Evolutionary conservation across 257 asterid genomes (phyloP), one percentile per base, ranked within the genome.

Genomic region (Przewalskia tangutica): DNA sequence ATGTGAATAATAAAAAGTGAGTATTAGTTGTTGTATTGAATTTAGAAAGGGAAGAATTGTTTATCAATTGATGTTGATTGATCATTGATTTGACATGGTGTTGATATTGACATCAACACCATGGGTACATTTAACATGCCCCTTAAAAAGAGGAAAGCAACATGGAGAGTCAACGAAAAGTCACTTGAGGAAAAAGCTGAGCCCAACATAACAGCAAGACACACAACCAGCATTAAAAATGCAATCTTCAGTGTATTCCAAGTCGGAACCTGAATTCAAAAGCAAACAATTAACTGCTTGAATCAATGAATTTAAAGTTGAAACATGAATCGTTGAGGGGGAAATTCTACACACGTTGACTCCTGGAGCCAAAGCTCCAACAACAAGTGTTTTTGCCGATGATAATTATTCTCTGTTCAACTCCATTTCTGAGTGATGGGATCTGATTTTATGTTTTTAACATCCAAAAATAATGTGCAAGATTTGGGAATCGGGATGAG

Each of bases 171-270:
- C 89, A 94, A 84, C 17, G 87, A 83, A 53, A 88, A 87, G 85
- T 94, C 99, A 82, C 95, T 91, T 23, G 86, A 88, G 27, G 99
- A 90, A 87, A 96, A 93, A 23, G 98, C 97, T 83, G 94, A 85
- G 64, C 97, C 93, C 87, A 96, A 81, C 94, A 96, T 89, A 60
- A 90, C 89, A 85, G 89, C 92, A 59, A 94, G 97, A 85, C 97
- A 91, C 38, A 91, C 63, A 77, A 92, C 90, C 88, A 95, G 90
- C 98, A 95, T 86, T 6, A 94, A 77, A 80, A 95, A 94, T 78
- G 98, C 92, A 18, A 89, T 54, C 91, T 91, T 96, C 18, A 96
- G 78, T 44, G 97, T 87, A 80, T 93, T 92, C 99, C 98, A 96
- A 17, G 98, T 96, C 11, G 99, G 89, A 56, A 81, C 94, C 98